Evolutionary conservation across 306 rosid genomes (phyloP), one percentile per base, ranked within the genome.

Genomic region (Castanea mollissima): DNA sequence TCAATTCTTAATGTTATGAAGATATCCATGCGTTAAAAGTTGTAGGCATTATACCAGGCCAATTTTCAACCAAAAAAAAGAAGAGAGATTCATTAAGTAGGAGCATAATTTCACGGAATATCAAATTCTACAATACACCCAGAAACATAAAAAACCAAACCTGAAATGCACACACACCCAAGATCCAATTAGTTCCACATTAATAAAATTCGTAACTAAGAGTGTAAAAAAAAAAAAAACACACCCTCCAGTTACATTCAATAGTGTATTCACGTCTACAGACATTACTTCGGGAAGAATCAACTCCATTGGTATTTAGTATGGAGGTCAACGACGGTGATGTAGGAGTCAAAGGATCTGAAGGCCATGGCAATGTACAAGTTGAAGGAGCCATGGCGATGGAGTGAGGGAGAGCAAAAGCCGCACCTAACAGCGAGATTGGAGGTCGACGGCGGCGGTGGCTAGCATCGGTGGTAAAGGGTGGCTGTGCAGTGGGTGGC

Each of bases 241-340:
- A 4, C 32, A 31, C 32, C 97, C 92, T 94, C 98, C 98, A 94
- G 85, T 94, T 94, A 71, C 98, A 94, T 34, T 90, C 90, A 79
- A 94, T 78, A n/a, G 82, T 87, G 85, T 94, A 94, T 81, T 87
- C 95, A 12, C 93, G 93, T 81, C 92, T 86, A 77, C 92, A 90
- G 51, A 92, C 77, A 84, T 86, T 87, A 80, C 90, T 88, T 72
- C 90, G 85, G 1, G 97, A 90, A 81, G 89, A 82, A 88, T 92
- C 91, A 80, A 92, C 80, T 76, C 94, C 91, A 44, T 73, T 86
- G 78, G 79, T 65, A 52, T 83, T 79, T 82, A 94, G 79, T 82
- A 87, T 14, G 27, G 27, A 25, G 27, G 27, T 25, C 27, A 25
- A 25, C 2, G 27, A 25, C 27, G 27, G 27, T 1, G 27, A 25